Conservation (phyloP, 345 rosid species). For the Sonneratia alba region DNA sequence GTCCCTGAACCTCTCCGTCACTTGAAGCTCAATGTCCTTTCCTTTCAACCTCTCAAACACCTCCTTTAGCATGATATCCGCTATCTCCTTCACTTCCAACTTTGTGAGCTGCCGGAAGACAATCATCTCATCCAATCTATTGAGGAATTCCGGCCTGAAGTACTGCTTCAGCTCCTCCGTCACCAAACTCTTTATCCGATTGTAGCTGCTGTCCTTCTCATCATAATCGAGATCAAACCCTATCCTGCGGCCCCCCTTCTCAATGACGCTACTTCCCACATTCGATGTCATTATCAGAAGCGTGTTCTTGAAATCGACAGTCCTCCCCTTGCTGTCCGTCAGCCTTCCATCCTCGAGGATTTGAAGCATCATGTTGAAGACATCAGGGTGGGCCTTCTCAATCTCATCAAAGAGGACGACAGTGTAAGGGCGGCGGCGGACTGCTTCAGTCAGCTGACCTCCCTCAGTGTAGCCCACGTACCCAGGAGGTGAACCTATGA, state of each 20-base stretch:
- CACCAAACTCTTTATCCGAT: slow-evolving; percentile 24
- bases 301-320: slow-evolving; percentile 53
- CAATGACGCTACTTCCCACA: slow-evolving; percentile 33
- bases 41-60: slow-evolving; percentile 33
- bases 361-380: slow-evolving; percentile 53
- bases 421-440: slow-evolving; percentile 42
- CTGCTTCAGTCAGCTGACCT: slow-evolving; percentile 57
- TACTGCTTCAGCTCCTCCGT: slow-evolving; percentile 36
- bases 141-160: slow-evolving; percentile 61
- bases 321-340: slow-evolving; percentile 52
- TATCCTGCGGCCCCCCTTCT: slow-evolving; percentile 19
- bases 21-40: slow-evolving; percentile 39
- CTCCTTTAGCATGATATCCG: slow-evolving; percentile 41
- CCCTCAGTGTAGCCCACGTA: slow-evolving; percentile 50
- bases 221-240: slow-evolving; percentile 17
- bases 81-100: slow-evolving; percentile 37
- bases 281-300: slow-evolving; percentile 59
- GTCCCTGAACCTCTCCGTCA: slow-evolving; percentile 36
- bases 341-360: slow-evolving; percentile 50
- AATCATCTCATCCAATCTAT: slow-evolving; percentile 53
- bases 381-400: slow-evolving; percentile 58
- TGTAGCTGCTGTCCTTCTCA: slow-evolving; percentile 24
- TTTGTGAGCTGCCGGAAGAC: slow-evolving; percentile 44
- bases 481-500: slow-evolving; percentile 59
- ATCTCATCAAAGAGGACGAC: slow-evolving; percentile 57